Base-by-base conservation (phyloP, 129 eudicot genomes). In the Centrapalus pauciflorus region DNA sequence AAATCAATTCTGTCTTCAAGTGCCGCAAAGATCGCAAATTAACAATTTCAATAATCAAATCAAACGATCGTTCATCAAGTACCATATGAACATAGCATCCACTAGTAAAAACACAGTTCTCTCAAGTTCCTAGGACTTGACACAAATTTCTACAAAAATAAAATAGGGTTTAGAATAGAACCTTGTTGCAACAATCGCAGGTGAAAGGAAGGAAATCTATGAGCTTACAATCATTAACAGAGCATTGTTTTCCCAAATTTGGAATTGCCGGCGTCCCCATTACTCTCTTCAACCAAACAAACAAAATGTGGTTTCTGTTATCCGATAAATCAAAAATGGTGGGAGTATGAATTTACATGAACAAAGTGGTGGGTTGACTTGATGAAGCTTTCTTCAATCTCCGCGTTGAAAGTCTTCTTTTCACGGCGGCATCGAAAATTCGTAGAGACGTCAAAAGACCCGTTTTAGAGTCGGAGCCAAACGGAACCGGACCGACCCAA, bases 261-360 rank as follows among this genome's bases (percentile, higher is more conserved):
- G 98, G 98, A 41, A 93, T 83, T 9, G 82, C 96, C 32, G 96
- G 96, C 16, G 98, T 93, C 0, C 96, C 98, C 98, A 88, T 93
- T 55, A 38, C 49, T n/a, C 24, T 23, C 23, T 52, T 52, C 9
- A 43, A 58, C 10, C 11, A 29, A 70, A 34, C n/a, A 40, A 0
- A 11, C 20, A 50, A 67, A 13, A 7, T 4, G 21, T 55, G 30
- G 4, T 54, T 54, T 24, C 1, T 13, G 20, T 7, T 55, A 55
- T 55, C 9, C 8, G 34, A 34, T 21, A 9, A 21, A 52, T 24
- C 3, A 13, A 55, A 7, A 43, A 3, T 5, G 6, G n/a, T 55
- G 20, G 20, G 12, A 9, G 49, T 46, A 11, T 5, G 7, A 40
- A 64, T 64, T 29, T 14, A 24, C 11, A 13, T 1, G 9, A 21